Evolutionary conservation across 495 filamentous ascomycete genomes (phyloP).

Genomic region (Penicillium macrosclerotiorum): DNA sequence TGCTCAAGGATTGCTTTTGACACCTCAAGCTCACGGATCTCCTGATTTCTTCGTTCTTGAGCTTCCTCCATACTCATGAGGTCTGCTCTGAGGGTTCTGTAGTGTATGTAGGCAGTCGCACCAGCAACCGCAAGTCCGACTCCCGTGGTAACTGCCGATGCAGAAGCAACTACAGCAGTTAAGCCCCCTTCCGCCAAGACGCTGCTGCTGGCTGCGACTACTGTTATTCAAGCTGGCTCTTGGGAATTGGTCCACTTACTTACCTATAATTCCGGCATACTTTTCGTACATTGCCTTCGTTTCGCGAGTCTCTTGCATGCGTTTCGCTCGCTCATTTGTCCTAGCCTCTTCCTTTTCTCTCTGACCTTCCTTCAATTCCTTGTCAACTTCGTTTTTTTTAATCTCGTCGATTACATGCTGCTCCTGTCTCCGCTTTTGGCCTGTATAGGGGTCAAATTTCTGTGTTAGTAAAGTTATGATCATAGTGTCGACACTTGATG

Average conservation of each 20-base stretch:
- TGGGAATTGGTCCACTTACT: slow-evolving; percentile 1
- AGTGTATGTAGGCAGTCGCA: slow-evolving; percentile 1
- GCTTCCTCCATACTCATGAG: slow-evolving; percentile 1
- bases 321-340: slow-evolving; percentile 2
- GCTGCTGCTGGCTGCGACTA: slow-evolving; percentile 2
- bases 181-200: slow-evolving; percentile 2
- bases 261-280: slow-evolving; percentile 3
- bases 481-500: slow-evolving; percentile 2
- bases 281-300: slow-evolving; percentile 1
- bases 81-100: slow-evolving; percentile 2
- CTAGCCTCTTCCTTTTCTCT: slow-evolving; percentile 3
- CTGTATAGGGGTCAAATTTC: neutral
- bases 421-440: slow-evolving; percentile 2
- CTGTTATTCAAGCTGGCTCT: slow-evolving; percentile 1
- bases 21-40: slow-evolving; percentile 2
- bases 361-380: slow-evolving; percentile 4
- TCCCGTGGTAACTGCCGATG: slow-evolving; percentile 2
- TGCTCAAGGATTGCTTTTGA: slow-evolving; percentile 1
- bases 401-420: slow-evolving; percentile 2
- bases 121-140: slow-evolving; percentile 2
- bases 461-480: slow-evolving; percentile 3
- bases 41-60: slow-evolving; percentile 3
- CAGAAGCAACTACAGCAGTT: slow-evolving; percentile 4
- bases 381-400: slow-evolving; percentile 3
- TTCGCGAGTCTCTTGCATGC: slow-evolving; percentile 2